Conservation (phyloP, 169 alveolate genomes). For the Babesia divergens region DNA sequence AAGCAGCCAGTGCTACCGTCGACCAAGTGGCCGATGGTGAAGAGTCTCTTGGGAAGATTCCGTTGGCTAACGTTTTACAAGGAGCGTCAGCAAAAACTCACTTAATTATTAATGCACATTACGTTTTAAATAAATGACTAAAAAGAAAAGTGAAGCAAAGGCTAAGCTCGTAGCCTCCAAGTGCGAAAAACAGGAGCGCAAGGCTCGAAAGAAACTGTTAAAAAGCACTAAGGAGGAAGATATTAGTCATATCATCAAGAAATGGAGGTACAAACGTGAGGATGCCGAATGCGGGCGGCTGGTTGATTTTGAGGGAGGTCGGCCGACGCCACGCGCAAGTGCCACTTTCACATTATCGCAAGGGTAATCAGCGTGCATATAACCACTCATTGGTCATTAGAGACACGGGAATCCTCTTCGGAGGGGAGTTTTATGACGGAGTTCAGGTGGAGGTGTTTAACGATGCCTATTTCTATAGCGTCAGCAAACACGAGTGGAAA, state of each 20-base stretch:
- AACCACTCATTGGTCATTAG: conserved; percentile 19
- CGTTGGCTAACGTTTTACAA: background rate
- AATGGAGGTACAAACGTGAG: conserved; percentile 6
- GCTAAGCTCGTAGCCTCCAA: conserved; percentile 38
- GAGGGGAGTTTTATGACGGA: conserved; percentile 88
- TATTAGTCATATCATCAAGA: conserved; percentile 10
- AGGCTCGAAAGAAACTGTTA: conserved; percentile 49
- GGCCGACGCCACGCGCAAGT: conserved; percentile 76
- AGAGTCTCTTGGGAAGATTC: background rate
- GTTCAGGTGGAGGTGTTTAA: conserved; percentile 75
- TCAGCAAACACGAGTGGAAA: conserved; percentile 81
- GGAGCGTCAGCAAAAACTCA: background rate
- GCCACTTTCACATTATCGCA: conserved; percentile 69
- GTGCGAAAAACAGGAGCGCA: conserved; percentile 47
- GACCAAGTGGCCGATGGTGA: background rate
- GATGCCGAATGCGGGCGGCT: conserved; percentile 24
- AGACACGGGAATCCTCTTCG: conserved; percentile 80
- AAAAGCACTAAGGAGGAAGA: conserved; percentile 30
- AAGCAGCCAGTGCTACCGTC: background rate
- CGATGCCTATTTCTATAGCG: conserved; percentile 81
- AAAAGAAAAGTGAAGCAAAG: conserved; percentile 49
- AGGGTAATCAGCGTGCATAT: conserved; percentile 20
- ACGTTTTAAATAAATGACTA: background rate
- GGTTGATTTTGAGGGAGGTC: conserved; percentile 27
- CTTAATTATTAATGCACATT: background rate